Base-by-base conservation (phyloP, 1,284 basidiomycete species). In the Ganoderma resinaceum region DNA sequence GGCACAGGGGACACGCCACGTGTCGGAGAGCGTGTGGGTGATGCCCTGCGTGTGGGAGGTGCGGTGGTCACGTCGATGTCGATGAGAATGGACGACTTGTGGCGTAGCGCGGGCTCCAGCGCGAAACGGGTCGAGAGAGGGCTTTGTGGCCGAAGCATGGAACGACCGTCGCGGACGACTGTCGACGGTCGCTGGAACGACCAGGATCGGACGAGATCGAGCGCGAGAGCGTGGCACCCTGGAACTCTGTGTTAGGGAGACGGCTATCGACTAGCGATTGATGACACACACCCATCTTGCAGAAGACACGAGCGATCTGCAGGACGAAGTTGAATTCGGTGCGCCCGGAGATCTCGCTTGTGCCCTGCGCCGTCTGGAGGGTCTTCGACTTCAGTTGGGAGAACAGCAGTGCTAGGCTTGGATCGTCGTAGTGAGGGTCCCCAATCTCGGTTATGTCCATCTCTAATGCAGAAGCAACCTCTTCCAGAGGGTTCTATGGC, bases 321-420 rank as follows among this genome's bases (percentile, higher is more conserved):
- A 96, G 84, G 6, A 98, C 95, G 79, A 98, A 98, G 77, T 94
- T 96, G 80, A 95, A 98, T 77, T 98, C 96, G 23, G 91, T 89
- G 65, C 88, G 88, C 38, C 93, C 92, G 0, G 95, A 91, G 43
- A 98, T 95, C 76, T 96, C 95, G 75, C 91, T 95, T 0, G 94
- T 94, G 9, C 96, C 96, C 78, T 96, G 93, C 4, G 94, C 94
- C 0, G 96, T 92, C 82, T 98, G 96, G 31, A 98, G 81, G 0
- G 96, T 96, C 82, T 94, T 95, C 29, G 90, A 89, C 73, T 94
- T 92, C 68, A 98, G 83, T 73, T 98, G 93, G n/a, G 91, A 92
- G 80, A 97, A 98, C 62, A 98, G 82, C 55, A 98, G 83, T 0
- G 95, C 92, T 57, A 98, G 86, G 74, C 94, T 93, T 0, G 97